These are phyloP conservation scores for Avena sativa DNA, from an alignment of 176 grass and related monocot genomes.

Conservation along the genomic window DNA sequence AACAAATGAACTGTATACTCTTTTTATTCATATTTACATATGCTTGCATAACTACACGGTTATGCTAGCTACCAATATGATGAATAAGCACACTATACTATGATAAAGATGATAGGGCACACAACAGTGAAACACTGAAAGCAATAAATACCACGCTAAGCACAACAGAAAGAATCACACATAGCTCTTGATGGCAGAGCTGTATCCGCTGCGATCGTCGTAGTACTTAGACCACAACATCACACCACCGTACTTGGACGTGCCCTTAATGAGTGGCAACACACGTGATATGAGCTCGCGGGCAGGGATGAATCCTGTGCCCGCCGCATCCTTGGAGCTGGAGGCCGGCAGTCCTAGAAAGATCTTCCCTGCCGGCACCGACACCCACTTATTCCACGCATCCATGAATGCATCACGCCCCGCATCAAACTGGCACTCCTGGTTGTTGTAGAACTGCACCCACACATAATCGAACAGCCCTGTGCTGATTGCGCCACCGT, in stretches of 20 bases:
- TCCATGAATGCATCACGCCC: constrained; percentile 39
- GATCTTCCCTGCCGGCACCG: constrained; percentile 42
- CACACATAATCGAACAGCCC: constrained; percentile 70
- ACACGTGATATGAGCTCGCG: constrained; percentile 49
- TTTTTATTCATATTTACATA: too few relatives aligned
- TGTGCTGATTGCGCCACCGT: constrained; percentile 54
- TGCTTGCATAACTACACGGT: too few relatives aligned
- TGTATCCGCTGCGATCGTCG: constrained; percentile 56
- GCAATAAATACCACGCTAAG: too few relatives aligned
- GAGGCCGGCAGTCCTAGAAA: too few relatives aligned
- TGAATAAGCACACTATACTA: neutral
- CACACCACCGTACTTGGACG: constrained; percentile 69
- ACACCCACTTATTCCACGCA: constrained; percentile 70
- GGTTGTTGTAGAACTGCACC: constrained; percentile 90
- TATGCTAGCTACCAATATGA: neutral
- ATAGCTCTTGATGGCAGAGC: constrained; percentile 39
- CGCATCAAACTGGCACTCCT: constrained; percentile 49
- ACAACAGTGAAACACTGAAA: neutral
- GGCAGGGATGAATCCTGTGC: constrained; percentile 10
- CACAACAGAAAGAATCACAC: neutral
- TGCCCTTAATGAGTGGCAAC: constrained; percentile 60
- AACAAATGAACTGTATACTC: too few relatives aligned
- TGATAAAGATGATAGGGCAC: neutral
- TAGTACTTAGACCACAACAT: constrained; percentile 77
- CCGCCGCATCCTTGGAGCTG: too few relatives aligned